Evolutionary conservation across 2,329 filamentous ascomycete genomes (phyloP), one percentile per base, ranked within the genome.

Genomic region (Colletotrichum shisoi): DNA sequence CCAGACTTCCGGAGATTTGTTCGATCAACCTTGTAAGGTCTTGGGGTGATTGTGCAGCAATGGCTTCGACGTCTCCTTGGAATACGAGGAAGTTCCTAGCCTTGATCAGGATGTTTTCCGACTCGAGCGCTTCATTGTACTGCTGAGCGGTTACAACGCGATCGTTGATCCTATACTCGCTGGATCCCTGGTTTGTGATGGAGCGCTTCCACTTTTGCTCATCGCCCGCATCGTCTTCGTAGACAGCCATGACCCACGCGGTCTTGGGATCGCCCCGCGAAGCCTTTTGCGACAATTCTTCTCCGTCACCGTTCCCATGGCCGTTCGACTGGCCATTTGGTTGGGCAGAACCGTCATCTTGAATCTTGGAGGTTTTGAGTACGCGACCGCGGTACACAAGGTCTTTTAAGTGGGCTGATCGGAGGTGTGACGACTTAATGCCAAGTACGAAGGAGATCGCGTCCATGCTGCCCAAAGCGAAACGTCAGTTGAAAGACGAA

Each of bases 161-260:
- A 72, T 96, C 93, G 80, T 99, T 98, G 83, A 99, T 97, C 69
- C 94, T 90, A 78, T 98, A 99, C 79, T 98, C 94, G 82, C 94
- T 97, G 34, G 89, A 89, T 53, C 95, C 95, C 69, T 89, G 85
- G 72, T 86, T 92, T 4, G 94, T 98, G 77, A 99, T 99, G 71
- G 89, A 90, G 69, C 95, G 92, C 81, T 97, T 97, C 95, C 95
- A 99, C 72, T 90, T 89, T 76, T 97, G 94, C 78, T 96, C 93
- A 74, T 97, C 92, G 53, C 93, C 94, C 2, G 93, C 93, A 76
- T 99, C 95, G 75, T 99, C 95, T 76, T 97, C 94, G 78, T 98
- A 99, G 17, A 99, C 94, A 37, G 95, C 95, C 93, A 97, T 98
- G 15, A 99, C 96, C 94, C 94, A 99, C 3, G 95, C 96, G 3